These are phyloP conservation scores for Gossypium trilobum DNA, from an alignment of 441 rosid genomes.

Conservation along the genomic window DNA sequence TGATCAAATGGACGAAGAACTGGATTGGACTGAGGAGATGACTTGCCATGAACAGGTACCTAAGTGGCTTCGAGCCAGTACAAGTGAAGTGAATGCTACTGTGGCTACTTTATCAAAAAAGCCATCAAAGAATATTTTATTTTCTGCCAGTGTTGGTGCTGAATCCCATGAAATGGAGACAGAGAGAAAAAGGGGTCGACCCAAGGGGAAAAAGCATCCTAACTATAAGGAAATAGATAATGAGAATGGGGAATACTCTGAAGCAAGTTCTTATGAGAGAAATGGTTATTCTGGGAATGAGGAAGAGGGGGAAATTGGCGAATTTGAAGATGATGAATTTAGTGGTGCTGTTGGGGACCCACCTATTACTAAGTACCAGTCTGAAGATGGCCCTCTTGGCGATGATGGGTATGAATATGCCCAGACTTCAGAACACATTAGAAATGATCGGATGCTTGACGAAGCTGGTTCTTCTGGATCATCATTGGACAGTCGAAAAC, in stretches of 20 bases:
- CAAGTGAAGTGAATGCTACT: slow-evolving; percentile 66
- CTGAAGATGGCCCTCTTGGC: slow-evolving; percentile 55
- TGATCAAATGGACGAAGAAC: slow-evolving; percentile 99
- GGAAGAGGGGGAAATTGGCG: slow-evolving; percentile 81
- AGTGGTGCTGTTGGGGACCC: slow-evolving; percentile 56
- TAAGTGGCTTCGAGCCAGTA: slow-evolving; percentile 88
- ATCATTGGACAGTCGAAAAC: slow-evolving; percentile 65
- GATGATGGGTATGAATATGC: slow-evolving; percentile 50
- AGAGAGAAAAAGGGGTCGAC: slow-evolving; percentile 84
- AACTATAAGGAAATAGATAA: slow-evolving; percentile 94
- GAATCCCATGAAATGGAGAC: slow-evolving; percentile 49
- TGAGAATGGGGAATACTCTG: slow-evolving; percentile 79
- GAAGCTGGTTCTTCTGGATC: slow-evolving; percentile 87
- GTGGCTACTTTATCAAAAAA: slow-evolving; percentile 79
- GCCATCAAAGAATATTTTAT: slow-evolving; percentile 63
- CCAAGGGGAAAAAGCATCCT: slow-evolving; percentile 73
- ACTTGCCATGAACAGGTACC: slow-evolving; percentile 82
- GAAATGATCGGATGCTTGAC: slow-evolving; percentile 41
- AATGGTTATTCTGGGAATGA: slow-evolving; percentile 67
- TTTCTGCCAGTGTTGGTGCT: slow-evolving; percentile 35
- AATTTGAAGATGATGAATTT: slow-evolving; percentile 78
- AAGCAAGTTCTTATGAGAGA: slow-evolving; percentile 86
- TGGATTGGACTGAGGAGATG: slow-evolving; percentile 94
- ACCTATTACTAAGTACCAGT: slow-evolving; percentile 52
- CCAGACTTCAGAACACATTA: slow-evolving; percentile 41